Conservation (phyloP, 2,329 filamentous ascomycete genomes). For the Neoascochyta sp. region DNA sequence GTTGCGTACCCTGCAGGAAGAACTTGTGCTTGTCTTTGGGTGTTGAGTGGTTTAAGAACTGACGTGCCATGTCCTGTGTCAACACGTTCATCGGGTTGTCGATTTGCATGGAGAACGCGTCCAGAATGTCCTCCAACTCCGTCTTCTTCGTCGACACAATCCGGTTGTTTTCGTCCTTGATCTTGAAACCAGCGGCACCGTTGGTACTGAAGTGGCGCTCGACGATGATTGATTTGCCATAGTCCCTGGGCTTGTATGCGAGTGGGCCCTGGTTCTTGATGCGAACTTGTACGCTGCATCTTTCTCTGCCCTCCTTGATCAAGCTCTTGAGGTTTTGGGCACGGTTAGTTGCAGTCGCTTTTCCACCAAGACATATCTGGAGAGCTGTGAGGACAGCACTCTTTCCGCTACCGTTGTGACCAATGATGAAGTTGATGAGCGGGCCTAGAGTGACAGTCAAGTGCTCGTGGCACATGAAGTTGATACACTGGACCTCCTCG, state of each 20-base stretch:
- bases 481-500: conserved; percentile 78
- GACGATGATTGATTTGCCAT: conserved; percentile 81
- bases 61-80: conserved; percentile 89
- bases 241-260: conserved; percentile 78
- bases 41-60: conserved; percentile 84
- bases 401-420: conserved; percentile 96
- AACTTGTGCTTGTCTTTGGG: conserved; percentile 90
- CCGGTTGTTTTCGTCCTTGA: conserved; percentile 69
- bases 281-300: conserved; percentile 68
- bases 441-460: conserved; percentile 84
- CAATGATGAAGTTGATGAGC: conserved; percentile 95
- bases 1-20: conserved; percentile 89
- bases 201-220: conserved; percentile 79
- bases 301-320: conserved; percentile 81
- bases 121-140: conserved; percentile 88
- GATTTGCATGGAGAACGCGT: conserved; percentile 89
- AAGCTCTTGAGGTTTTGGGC: conserved; percentile 85
- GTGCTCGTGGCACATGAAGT: conserved; percentile 93
- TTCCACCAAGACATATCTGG: conserved; percentile 90
- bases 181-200: conserved; percentile 77
- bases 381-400: conserved; percentile 92
- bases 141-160: conserved; percentile 77
- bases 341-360: conserved; percentile 87
- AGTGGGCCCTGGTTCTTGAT: conserved; percentile 87
- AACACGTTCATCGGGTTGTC: conserved; percentile 96